Evolutionary conservation across 2,329 filamentous ascomycete genomes (phyloP), one percentile per base, ranked within the genome.

Genomic region (Fusarium odoratissimum): DNA sequence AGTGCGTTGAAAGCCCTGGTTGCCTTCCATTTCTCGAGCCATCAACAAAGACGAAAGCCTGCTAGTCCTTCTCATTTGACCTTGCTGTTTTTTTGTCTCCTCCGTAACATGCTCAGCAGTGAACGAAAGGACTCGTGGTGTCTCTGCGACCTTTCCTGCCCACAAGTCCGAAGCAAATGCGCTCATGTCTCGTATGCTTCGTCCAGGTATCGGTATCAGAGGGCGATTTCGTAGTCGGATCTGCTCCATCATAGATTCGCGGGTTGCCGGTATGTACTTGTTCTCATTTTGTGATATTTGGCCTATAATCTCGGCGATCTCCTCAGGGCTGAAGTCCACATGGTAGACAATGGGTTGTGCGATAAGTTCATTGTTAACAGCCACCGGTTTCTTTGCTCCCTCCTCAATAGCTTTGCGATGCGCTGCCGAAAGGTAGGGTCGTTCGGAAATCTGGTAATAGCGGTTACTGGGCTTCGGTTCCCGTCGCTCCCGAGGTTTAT

Each of bases 11-110:
- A 86, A 82, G 1, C 82, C 81, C 16, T 80, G 79, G 42, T 84
- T 84, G 0, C 88, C 87, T 6, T 81, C 79, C 6, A 88, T 77
- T 73, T 89, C 86, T 14, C 88, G 83, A 1, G 86, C 83, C 6
- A 88, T 75, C 0, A 89, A 79, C 6, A 90, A 73, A 0, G 82
- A 80, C 0, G 84, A 77, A 1, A 87, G 55, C 11, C 78, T 77
- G 48, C 75, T 75, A 6, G 71, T 59, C 30, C 74, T 72, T 28
- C 44, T 57, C 3, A 60, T 38, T 38, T 69, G 58, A 6, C 58
- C 55, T 16, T 64, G 60, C 35, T 70, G 67, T 42, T 64, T 60
- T 19, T 70, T 55, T 9, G 51, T 54, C 21, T 67, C 64, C 16
- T 69, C 66, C 11, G 75, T 67, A 2, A 57, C 38, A 30, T 45